These are phyloP conservation scores for Globisporangium takayamanum DNA, from an alignment of 352 stramenopile species.

Conservation along the genomic window DNA sequence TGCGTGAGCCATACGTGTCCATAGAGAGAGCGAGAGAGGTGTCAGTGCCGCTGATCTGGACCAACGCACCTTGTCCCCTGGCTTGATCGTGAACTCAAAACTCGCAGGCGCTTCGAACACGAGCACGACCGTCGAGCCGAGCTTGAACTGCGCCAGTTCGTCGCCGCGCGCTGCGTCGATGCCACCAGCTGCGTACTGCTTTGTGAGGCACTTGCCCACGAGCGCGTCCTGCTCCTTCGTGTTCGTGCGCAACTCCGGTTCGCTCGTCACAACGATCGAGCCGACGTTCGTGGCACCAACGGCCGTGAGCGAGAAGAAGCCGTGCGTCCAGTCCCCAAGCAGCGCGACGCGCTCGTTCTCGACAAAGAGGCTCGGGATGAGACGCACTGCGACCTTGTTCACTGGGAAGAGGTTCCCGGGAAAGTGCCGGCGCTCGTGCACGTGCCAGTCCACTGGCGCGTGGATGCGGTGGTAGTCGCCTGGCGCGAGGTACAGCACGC, in stretches of 20 bases:
- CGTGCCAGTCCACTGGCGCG: slow-evolving; percentile 67
- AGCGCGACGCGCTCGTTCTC: slow-evolving; percentile 80
- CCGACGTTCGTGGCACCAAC: slow-evolving; percentile 85
- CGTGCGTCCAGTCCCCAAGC: slow-evolving; percentile 66
- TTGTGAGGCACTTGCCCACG: slow-evolving; percentile 46
- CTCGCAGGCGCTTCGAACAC: slow-evolving; percentile 76
- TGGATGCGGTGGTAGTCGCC: slow-evolving; percentile 88
- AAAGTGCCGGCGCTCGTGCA: slow-evolving; percentile 74
- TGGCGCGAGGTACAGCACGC: slow-evolving; percentile 78
- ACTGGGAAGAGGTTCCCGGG: slow-evolving; percentile 80
- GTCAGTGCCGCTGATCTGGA: neutral
- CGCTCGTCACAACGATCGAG: slow-evolving; percentile 69
- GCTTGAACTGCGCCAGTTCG: slow-evolving; percentile 78
- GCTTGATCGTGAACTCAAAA: slow-evolving; percentile 69
- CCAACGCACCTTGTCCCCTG: slow-evolving; percentile 61
- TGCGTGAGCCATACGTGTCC: neutral
- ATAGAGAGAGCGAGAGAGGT: neutral
- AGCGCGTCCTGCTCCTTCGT: slow-evolving; percentile 44
- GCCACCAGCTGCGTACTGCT: slow-evolving; percentile 32
- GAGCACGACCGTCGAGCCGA: slow-evolving; percentile 82
- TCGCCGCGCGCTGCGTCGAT: slow-evolving; percentile 41
- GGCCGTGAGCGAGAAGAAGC: slow-evolving; percentile 79
- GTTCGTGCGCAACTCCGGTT: slow-evolving; percentile 66
- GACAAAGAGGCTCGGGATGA: slow-evolving; percentile 79
- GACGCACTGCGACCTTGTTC: slow-evolving; percentile 46